Conservation (phyloP, 73 alveolate genomes). For the Tetrahymena thermophila region DNA sequence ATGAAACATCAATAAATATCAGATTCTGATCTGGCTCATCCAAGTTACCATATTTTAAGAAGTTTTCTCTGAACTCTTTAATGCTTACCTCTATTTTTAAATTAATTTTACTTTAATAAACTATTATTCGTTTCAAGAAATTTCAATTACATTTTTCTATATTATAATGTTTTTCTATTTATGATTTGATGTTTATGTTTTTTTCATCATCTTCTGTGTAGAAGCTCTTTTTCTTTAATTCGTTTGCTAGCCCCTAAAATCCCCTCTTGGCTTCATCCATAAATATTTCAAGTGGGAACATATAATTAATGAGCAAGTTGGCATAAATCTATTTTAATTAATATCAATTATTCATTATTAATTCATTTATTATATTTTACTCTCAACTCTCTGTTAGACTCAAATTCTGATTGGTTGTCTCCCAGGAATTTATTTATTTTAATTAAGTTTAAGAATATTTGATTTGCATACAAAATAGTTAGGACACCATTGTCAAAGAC, state of each 20-base stretch:
- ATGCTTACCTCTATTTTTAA: neutral
- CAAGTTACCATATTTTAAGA: neutral
- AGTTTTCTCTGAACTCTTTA: neutral
- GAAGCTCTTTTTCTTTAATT: neutral
- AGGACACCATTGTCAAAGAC: neutral
- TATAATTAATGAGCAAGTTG: neutral
- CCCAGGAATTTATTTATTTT: neutral
- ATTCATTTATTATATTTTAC: neutral
- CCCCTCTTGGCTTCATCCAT: neutral
- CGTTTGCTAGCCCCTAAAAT: neutral
- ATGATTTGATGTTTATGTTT: neutral
- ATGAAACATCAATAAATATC: neutral
- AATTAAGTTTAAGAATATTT: neutral
- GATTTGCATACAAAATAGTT: neutral
- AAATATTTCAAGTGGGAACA: neutral
- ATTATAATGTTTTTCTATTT: neutral
- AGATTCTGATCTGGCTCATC: slow-evolving; percentile 5
- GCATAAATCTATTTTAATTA: neutral
- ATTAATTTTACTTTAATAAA: neutral
- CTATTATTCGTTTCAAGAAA: neutral
- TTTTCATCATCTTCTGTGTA: neutral
- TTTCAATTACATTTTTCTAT: neutral
- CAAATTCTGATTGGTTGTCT: neutral
- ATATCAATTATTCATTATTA: neutral
- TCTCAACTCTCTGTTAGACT: neutral